phyloP scores from a whole-genome alignment of 2,329 filamentous ascomycete species.

The Apiospora marii region DNA sequence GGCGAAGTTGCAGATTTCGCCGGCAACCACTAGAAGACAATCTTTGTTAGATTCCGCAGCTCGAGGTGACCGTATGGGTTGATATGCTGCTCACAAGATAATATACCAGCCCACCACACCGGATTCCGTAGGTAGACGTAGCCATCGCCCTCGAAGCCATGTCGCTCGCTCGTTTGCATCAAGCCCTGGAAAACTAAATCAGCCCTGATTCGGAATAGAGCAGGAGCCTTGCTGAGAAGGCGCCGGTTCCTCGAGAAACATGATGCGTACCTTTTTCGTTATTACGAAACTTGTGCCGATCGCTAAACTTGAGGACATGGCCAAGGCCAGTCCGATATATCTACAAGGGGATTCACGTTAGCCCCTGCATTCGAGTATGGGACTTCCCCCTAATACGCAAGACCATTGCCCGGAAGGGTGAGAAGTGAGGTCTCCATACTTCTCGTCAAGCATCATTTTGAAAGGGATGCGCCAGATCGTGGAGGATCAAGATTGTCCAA shows the following conservation, averaged over 20 bases:
- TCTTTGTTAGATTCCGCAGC: slow-evolving; percentile 27
- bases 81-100: slow-evolving; percentile 72
- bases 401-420: background rate
- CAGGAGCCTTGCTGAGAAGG: background rate
- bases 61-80: slow-evolving; percentile 10
- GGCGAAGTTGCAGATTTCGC: slow-evolving; percentile 96
- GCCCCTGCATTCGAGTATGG: slow-evolving; percentile 31
- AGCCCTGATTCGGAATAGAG: background rate
- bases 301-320: slow-evolving; percentile 77
- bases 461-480: slow-evolving; percentile 28
- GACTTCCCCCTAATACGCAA: background rate
- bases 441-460: slow-evolving; percentile 55
- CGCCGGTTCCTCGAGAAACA: background rate
- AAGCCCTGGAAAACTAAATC: slow-evolving; percentile 67
- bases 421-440: slow-evolving; percentile 45
- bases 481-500: background rate
- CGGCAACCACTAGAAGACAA: slow-evolving; percentile 75
- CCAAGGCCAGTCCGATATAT: slow-evolving; percentile 79
- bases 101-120: slow-evolving; percentile 96
- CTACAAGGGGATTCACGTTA: slow-evolving; percentile 53
- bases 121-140: slow-evolving; percentile 93
- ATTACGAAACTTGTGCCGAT: slow-evolving; percentile 98
- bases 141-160: slow-evolving; percentile 96
- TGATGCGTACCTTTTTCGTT: slow-evolving; percentile 84
- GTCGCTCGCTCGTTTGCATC: slow-evolving; percentile 86